A percentile compares a stretch with the other conserved stretches of the same genome.
These are phyloP conservation scores for Hibiscus trionum DNA, from an alignment of 345 rosid species.

Conservation along the genomic window DNA sequence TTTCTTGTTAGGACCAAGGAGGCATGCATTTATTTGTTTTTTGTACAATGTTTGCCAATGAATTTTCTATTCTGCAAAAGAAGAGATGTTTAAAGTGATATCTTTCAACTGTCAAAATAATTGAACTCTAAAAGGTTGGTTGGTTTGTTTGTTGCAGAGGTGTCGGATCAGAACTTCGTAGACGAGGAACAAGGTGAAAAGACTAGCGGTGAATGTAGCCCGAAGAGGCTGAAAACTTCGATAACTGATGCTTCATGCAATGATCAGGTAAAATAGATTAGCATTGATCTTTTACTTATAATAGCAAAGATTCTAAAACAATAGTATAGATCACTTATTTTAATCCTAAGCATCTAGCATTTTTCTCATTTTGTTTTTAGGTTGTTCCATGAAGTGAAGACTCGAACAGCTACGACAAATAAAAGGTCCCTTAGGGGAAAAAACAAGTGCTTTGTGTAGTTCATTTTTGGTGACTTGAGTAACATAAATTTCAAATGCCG, in stretches of 20 bases:
- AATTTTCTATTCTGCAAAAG: not conserved
- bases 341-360: not conserved
- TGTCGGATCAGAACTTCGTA: conserved; percentile 79
- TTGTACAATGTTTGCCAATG: not conserved
- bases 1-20: not conserved
- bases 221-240: conserved; percentile 32
- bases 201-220: conserved; percentile 16
- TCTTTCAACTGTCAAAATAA: not conserved
- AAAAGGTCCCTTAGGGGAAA: not conserved
- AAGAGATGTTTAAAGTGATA: not conserved
- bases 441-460: not conserved
- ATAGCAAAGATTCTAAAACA: not conserved
- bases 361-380: not conserved
- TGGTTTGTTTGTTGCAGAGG: conserved; percentile 40
- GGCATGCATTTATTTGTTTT: not conserved
- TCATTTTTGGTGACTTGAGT: conserved; percentile 1
- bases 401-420: not conserved
- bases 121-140: not conserved
- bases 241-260: conserved; percentile 15
- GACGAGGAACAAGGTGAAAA: conserved; percentile 36
- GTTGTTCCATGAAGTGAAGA: conserved; percentile 8
- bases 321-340: not conserved
- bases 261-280: conserved; percentile 32
- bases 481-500: not conserved
- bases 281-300: not conserved